These are phyloP conservation scores for Yamadazyma spencermartinsiae DNA, from an alignment of 1,139 yeast species.

Conservation along the genomic window DNA sequence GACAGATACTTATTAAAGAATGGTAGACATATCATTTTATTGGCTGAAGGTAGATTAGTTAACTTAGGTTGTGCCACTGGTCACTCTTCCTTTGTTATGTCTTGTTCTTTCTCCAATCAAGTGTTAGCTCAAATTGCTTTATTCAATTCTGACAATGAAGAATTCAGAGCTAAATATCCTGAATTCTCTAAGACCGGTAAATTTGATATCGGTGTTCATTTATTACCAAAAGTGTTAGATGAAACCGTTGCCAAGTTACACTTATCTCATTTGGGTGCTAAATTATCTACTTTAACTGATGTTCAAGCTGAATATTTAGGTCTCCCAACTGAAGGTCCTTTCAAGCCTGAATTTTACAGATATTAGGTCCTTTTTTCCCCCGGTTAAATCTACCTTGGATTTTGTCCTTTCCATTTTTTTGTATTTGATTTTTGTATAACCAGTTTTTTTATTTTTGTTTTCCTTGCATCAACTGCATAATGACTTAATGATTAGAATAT, in stretches of 20 bases:
- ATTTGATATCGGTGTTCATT: slow-evolving; percentile 91
- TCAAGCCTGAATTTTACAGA: slow-evolving; percentile 98
- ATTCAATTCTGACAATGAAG: slow-evolving; percentile 83
- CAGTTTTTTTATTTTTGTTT: slow-evolving; percentile 17
- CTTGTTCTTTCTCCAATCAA: slow-evolving; percentile 99
- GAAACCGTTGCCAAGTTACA: slow-evolving; percentile 99
- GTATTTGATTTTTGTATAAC: slow-evolving; percentile 14
- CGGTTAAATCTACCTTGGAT: neutral
- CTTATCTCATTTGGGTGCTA: slow-evolving; percentile 92
- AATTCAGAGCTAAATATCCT: slow-evolving; percentile 77
- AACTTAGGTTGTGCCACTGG: slow-evolving; percentile 99
- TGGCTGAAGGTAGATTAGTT: slow-evolving; percentile 99
- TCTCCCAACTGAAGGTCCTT: slow-evolving; percentile 93
- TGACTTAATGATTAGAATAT: slow-evolving; percentile 20
- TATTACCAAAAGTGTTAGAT: slow-evolving; percentile 97
- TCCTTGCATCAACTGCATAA: slow-evolving; percentile 54
- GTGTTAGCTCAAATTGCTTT: slow-evolving; percentile 99
- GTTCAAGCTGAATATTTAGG: slow-evolving; percentile 96
- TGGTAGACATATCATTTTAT: slow-evolving; percentile 94
- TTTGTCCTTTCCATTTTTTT: slow-evolving; percentile 8
- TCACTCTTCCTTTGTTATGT: slow-evolving; percentile 99
- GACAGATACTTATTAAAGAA: slow-evolving; percentile 91
- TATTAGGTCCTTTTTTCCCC: slow-evolving; percentile 49
- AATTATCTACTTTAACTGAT: slow-evolving; percentile 72
- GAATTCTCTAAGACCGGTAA: slow-evolving; percentile 95